These are phyloP conservation scores for Brasenia schreberi DNA, from an alignment of 164 flowering plant genomes.

Conservation along the genomic window DNA sequence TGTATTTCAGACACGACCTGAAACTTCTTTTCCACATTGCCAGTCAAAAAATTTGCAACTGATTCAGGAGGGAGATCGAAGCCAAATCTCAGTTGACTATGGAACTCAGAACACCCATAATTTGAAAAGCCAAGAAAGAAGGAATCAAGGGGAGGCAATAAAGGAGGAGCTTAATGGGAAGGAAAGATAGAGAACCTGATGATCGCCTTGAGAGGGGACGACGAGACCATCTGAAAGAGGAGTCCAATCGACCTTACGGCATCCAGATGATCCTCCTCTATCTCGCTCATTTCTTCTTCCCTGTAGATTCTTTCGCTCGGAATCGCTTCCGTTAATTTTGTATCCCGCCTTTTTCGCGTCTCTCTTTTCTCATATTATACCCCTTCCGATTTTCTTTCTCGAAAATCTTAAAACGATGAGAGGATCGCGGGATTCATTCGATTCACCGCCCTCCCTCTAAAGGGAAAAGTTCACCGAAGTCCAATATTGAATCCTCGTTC, in stretches of 20 bases:
- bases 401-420: not conserved
- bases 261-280: constrained; percentile 53
- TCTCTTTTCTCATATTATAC: not conserved
- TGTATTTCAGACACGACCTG: too few relatives aligned
- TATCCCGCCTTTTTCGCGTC: too few relatives aligned
- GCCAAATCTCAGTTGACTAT: not conserved
- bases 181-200: constrained; percentile 40
- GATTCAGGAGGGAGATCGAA: not conserved
- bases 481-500: too few relatives aligned
- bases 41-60: not conserved
- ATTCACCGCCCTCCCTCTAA: too few relatives aligned
- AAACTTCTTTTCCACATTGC: not conserved
- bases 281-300: not conserved
- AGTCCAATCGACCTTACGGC: constrained; percentile 64
- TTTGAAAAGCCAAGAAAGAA: not conserved
- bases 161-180: too few relatives aligned
- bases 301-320: not conserved
- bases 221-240: constrained; percentile 76
- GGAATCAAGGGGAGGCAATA: not conserved
- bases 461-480: too few relatives aligned
- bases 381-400: not conserved
- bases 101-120: not conserved
- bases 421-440: too few relatives aligned
- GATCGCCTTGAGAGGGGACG: constrained; percentile 94
- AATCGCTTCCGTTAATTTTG: not conserved